phyloP scores from a whole-genome alignment of 1,139 yeast genomes.

The Arxiozyma telluris region DNA sequence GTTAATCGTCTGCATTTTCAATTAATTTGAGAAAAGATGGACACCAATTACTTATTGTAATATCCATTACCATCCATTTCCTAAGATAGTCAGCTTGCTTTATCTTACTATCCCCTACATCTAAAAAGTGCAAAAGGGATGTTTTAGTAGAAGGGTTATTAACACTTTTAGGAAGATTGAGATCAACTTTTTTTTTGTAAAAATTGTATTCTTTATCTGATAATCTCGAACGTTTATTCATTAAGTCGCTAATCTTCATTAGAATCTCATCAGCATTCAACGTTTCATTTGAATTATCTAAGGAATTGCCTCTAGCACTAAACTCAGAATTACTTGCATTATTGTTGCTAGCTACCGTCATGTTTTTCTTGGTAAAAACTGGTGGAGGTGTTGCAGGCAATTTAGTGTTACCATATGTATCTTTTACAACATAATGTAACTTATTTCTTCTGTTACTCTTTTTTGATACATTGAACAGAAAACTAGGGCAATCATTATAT shows the following conservation, averaged over 20 bases:
- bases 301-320: background rate
- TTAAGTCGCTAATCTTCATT: conserved; percentile 12
- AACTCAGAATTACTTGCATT: background rate
- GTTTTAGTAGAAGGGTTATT: conserved; percentile 15
- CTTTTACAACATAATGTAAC: conserved; percentile 9
- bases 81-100: conserved; percentile 16
- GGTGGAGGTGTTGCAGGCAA: conserved; percentile 18
- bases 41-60: conserved; percentile 28
- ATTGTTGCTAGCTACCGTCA: background rate
- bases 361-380: background rate
- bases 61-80: conserved; percentile 29
- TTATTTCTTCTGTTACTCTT: conserved; percentile 4
- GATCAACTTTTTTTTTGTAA: conserved; percentile 22
- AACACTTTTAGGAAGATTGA: conserved; percentile 15
- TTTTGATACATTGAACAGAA: conserved; percentile 20
- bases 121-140: conserved; percentile 18
- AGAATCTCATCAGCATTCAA: conserved; percentile 10
- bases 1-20: conserved; percentile 8
- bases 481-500: conserved; percentile 31
- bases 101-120: conserved; percentile 10
- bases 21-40: conserved; percentile 29
- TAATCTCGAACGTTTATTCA: conserved; percentile 13
- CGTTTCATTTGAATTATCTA: background rate
- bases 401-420: conserved; percentile 18
- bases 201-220: conserved; percentile 21